Base-by-base conservation (phyloP, 208 protist species). In the Acanthamoeba lugdunensis region DNA sequence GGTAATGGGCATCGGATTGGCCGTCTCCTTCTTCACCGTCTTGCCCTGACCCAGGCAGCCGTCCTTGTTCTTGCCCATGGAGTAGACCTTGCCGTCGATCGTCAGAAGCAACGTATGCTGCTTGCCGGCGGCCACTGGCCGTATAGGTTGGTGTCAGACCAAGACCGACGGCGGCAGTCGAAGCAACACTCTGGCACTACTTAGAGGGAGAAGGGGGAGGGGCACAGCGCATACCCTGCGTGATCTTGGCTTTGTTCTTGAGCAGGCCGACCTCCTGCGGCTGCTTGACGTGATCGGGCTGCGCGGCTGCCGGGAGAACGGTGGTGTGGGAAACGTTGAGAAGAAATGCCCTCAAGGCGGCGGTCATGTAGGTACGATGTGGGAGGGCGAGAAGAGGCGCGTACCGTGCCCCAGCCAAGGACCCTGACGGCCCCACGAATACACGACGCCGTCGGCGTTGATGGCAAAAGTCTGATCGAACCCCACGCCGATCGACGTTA, bases 21-120 rank as follows among this genome's bases (percentile, higher is more conserved):
- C 28, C 7, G 63, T 90, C 18, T 67, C 54, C 63, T 90, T 90
- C 63, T 90, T 67, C 8, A 90, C 58, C 13, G 37, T 21, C 54
- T 90, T 90, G 28, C 58, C 84, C 16, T 91, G 85, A 73, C 85
- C 85, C 4, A 91, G 63, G 37, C 61, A 73, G 54, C 85, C 85
- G 85, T 91, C 37, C 54, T 91, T 75, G 45, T 91, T 73, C 41
- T 91, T 73, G 28, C 85, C 85, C 85, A 91, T 91, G 0, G 85
- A 73, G 45, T 91, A 91, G 7, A 91, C 85, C 37, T 91, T 50
- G 56, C 85, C 85, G 45, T 90, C 63, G 16, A 54, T 45, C 30
- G 84, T 45, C 45, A 90, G 84, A 25, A 90, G 54, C 84, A 90
- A 33, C 18, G 84, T 90, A 33, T 90, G 84, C 58, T 54, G 37